Conservation (phyloP, 148 eudicot species). For the Cornus suecica region DNA sequence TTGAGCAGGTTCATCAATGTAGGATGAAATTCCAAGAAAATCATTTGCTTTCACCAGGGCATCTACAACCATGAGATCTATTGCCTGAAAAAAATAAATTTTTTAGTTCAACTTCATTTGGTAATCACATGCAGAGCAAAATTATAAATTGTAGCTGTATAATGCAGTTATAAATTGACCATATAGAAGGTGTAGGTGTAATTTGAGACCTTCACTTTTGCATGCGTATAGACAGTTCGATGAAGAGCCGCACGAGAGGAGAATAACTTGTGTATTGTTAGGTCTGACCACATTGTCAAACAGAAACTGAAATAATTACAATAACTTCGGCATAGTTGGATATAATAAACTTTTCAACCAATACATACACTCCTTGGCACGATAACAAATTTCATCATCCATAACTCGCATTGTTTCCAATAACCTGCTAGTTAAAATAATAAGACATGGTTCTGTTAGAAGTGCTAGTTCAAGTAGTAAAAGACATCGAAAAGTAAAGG, state of each 20-base stretch:
- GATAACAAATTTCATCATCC: constrained; percentile 67
- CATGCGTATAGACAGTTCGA: constrained; percentile 61
- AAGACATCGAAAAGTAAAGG: neutral
- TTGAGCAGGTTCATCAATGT: constrained; percentile 48
- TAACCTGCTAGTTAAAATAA: constrained; percentile 37
- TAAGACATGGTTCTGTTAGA: neutral
- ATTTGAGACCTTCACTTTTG: constrained; percentile 61
- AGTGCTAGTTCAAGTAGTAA: neutral
- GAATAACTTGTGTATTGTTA: constrained; percentile 56
- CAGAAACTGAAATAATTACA: constrained; percentile 2
- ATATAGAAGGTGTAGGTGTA: neutral
- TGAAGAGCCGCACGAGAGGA: constrained; percentile 58
- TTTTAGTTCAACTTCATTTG: neutral
- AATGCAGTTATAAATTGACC: neutral
- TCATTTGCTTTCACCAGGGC: constrained; percentile 57
- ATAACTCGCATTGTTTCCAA: constrained; percentile 67
- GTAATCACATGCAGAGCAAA: neutral
- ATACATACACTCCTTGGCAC: constrained; percentile 53
- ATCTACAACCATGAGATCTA: constrained; percentile 70
- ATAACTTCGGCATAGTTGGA: neutral
- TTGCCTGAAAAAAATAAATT: constrained; percentile 34
- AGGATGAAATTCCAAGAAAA: constrained; percentile 35
- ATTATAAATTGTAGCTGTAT: neutral
- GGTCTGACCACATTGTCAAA: constrained; percentile 38
- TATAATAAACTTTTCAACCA: constrained; percentile 24